Evolutionary conservation across 2,329 filamentous ascomycete genomes (phyloP).

Genomic region (Pezicula rhizophila): DNA sequence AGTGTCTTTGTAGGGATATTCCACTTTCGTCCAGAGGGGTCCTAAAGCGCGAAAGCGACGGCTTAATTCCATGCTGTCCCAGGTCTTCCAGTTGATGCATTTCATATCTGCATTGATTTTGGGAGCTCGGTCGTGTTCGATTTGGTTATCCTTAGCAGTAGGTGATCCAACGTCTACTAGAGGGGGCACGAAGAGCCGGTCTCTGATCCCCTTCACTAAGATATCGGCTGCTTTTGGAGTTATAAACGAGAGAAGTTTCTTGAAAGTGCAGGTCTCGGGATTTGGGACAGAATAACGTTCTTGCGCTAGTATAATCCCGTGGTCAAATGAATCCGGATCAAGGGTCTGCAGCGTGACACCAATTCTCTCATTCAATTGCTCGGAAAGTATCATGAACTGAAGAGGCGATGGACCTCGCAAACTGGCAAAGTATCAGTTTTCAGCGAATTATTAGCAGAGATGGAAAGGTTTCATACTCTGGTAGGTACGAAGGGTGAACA

Average conservation of each 20-base stretch:
- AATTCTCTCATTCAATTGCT: constrained; percentile 42
- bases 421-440: constrained; percentile 33
- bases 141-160: neutral
- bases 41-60: constrained; percentile 56
- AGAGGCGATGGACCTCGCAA: constrained; percentile 82
- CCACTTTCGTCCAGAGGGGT: constrained; percentile 53
- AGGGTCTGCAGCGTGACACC: constrained; percentile 87
- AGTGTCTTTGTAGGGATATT: constrained; percentile 9
- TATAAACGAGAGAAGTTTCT: constrained; percentile 46
- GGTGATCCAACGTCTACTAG: constrained; percentile 30
- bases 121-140: constrained; percentile 49
- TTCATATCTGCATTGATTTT: constrained; percentile 65
- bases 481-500: constrained; percentile 85
- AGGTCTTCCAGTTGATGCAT: constrained; percentile 53
- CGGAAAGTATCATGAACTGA: constrained; percentile 70
- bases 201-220: constrained; percentile 59
- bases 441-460: neutral
- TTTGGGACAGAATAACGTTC: constrained; percentile 52
- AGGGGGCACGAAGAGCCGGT: constrained; percentile 60
- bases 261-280: constrained; percentile 38
- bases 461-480: constrained; percentile 50
- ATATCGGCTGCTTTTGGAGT: constrained; percentile 62
- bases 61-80: constrained; percentile 47
- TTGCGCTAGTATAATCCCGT: constrained; percentile 69
- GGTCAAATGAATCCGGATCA: constrained; percentile 69